Evolutionary conservation across 2,329 filamentous ascomycete genomes (phyloP).

Genomic region (Aspergillus sp.): DNA sequence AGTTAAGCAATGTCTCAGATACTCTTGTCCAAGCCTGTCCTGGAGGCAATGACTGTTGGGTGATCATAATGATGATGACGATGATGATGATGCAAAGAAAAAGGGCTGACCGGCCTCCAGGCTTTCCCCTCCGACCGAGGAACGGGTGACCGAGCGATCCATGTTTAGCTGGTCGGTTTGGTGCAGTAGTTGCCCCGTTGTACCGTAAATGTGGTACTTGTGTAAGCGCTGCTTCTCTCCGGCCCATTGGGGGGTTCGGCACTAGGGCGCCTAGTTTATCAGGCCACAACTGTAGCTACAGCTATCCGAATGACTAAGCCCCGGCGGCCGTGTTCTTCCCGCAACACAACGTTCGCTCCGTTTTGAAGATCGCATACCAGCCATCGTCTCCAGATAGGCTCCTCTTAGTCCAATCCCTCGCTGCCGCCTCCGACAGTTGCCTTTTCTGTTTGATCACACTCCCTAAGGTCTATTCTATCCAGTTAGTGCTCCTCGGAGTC

Average conservation of each 20-base stretch:
- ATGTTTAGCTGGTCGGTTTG: conserved; percentile 9
- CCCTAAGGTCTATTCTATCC: not conserved
- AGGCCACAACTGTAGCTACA: not conserved
- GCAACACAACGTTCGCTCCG: conserved; percentile 2
- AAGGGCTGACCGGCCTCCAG: conserved; percentile 6
- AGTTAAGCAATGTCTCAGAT: not conserved
- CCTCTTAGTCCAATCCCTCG: conserved; percentile 1
- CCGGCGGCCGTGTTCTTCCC: conserved; percentile 7
- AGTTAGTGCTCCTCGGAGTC: not conserved
- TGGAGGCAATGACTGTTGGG: not conserved
- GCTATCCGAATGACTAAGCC: conserved; percentile 4
- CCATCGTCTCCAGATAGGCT: not conserved
- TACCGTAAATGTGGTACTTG: not conserved
- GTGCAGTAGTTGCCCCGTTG: conserved; percentile 7
- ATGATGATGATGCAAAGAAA: conserved; percentile 21
- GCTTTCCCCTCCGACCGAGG: conserved; percentile 13
- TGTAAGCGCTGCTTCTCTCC: conserved; percentile 1
- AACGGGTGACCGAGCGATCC: conserved; percentile 12
- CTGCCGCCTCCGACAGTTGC: not conserved
- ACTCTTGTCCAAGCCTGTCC: not conserved
- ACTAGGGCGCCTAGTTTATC: no score
- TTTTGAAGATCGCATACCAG: conserved; percentile 1
- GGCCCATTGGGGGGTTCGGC: not conserved
- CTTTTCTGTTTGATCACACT: not conserved
- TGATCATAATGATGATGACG: conserved; percentile 9